A percentile compares a stretch with the other conserved stretches of the same genome.
Conservation (phyloP, 139 green algal species). For the Picochlorum sp. region DNA sequence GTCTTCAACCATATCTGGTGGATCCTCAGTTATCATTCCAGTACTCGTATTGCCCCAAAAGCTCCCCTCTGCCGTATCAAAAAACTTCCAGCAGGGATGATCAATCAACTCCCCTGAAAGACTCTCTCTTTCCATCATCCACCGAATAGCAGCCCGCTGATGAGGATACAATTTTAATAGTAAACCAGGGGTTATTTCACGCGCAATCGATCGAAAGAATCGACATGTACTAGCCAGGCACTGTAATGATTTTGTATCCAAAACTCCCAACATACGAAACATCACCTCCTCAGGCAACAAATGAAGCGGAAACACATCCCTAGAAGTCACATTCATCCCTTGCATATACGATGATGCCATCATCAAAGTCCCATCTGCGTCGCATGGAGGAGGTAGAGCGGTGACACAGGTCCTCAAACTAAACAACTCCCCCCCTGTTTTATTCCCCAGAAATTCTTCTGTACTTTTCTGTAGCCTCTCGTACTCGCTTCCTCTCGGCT, state of each 20-base stretch:
- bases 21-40: conserved; percentile 21
- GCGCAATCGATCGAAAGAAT: conserved; percentile 17
- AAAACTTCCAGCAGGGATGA: conserved; percentile 33
- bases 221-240: conserved; percentile 24
- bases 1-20: conserved; percentile 27
- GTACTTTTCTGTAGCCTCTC: not conserved
- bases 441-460: not conserved
- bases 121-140: conserved; percentile 56
- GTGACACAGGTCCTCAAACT: conserved; percentile 2
- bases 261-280: conserved; percentile 12
- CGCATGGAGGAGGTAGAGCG: not conserved
- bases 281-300: conserved; percentile 5
- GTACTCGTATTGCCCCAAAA: conserved; percentile 30
- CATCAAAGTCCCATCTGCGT: not conserved
- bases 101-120: not conserved
- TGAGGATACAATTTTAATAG: conserved; percentile 52
- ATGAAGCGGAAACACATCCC: not conserved
- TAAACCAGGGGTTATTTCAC: conserved; percentile 43
- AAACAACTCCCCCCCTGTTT: not conserved
- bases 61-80: conserved; percentile 15
- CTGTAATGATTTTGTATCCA: conserved; percentile 24
- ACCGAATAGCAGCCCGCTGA: conserved; percentile 50
- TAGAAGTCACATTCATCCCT: not conserved
- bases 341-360: not conserved
- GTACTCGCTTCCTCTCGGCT: not conserved